These are phyloP conservation scores for Xylariaceae sp. DNA, from an alignment of 2,329 filamentous ascomycete species.

Conservation along the genomic window DNA sequence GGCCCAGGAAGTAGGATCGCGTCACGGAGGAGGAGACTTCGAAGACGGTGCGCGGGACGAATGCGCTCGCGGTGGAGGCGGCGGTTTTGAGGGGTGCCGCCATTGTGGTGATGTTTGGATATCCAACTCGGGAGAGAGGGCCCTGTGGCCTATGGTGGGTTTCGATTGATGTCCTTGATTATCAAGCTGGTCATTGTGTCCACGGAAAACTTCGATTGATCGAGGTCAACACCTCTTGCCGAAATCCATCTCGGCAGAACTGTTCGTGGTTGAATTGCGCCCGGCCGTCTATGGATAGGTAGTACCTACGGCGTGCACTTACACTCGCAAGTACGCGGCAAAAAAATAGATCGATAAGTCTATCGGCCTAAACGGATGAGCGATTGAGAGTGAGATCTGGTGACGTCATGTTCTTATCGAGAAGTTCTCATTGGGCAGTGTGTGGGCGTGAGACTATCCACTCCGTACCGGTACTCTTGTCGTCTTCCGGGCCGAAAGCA, in stretches of 20 bases:
- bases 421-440: neutral
- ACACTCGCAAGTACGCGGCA: neutral
- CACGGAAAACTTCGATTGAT: too few species aligned
- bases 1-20: constrained; percentile 89
- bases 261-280: neutral
- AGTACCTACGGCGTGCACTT: neutral
- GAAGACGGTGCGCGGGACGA: constrained; percentile 71
- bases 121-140: neutral
- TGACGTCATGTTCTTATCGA: constrained; percentile 9
- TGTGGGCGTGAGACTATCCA: neutral
- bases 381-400: constrained; percentile 1
- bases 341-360: neutral
- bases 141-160: constrained; percentile 8
- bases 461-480: too few species aligned
- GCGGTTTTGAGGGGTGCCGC: constrained; percentile 4
- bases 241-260: neutral
- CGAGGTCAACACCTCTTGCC: neutral
- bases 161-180: neutral
- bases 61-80: constrained; percentile 41
- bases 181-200: constrained; percentile 5
- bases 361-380: constrained; percentile 10
- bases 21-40: constrained; percentile 68
- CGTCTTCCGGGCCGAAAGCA: too few species aligned
- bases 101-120: neutral
- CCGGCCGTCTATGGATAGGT: constrained; percentile 1